phyloP scores from a whole-genome alignment of 495 filamentous ascomycete genomes.

The Neurospora sp. region DNA sequence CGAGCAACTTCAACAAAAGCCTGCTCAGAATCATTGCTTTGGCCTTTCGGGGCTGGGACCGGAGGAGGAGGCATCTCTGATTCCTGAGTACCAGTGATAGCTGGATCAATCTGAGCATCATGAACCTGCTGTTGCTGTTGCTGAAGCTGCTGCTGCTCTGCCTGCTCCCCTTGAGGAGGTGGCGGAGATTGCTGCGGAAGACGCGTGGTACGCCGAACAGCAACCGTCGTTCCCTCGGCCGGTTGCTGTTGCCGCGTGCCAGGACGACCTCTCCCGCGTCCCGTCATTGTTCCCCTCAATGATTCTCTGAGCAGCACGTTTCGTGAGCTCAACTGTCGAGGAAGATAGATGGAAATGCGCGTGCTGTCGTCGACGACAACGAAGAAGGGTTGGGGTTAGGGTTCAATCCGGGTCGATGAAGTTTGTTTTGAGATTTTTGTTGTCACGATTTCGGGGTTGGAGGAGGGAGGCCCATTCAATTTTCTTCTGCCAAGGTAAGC shows the following conservation, averaged over 20 bases:
- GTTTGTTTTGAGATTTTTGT: constrained; percentile 16
- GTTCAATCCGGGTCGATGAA: constrained; percentile 7
- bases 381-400: constrained; percentile 28
- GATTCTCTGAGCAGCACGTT: background rate
- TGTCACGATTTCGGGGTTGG: background rate
- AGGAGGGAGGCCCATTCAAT: background rate
- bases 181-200: constrained; percentile 5
- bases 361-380: background rate
- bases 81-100: constrained; percentile 11
- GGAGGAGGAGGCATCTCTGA: constrained; percentile 18
- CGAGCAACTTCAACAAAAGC: constrained; percentile 1
- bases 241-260: constrained; percentile 6
- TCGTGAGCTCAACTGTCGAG: background rate
- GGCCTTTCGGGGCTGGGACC: constrained; percentile 7
- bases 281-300: constrained; percentile 7
- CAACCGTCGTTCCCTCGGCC: background rate
- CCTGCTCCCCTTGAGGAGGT: constrained; percentile 18
- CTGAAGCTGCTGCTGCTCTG: constrained; percentile 3
- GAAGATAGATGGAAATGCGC: background rate
- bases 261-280: constrained; percentile 15
- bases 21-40: background rate
- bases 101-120: constrained; percentile 14
- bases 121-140: background rate
- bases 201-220: background rate
- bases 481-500: background rate